These are phyloP conservation scores for Talinum fruticosum DNA, from an alignment of 148 eudicot genomes.

Conservation along the genomic window DNA sequence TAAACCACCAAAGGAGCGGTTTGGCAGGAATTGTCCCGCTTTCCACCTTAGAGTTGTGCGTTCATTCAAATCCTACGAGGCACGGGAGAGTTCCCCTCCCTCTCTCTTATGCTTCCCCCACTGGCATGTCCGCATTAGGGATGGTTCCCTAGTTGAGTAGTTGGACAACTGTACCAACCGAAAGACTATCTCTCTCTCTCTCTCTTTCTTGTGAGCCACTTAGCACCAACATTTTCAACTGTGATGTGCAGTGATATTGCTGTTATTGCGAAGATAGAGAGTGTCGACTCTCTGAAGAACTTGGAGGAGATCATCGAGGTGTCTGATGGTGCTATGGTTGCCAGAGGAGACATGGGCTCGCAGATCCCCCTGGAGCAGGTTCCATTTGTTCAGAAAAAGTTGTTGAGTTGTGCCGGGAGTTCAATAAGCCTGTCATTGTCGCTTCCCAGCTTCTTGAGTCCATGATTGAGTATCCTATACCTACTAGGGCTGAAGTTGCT, in stretches of 20 bases:
- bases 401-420: constrained; percentile 73
- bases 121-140: neutral
- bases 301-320: constrained; percentile 84
- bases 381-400: constrained; percentile 84
- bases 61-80: neutral
- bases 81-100: neutral
- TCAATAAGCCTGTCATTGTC: constrained; percentile 89
- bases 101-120: neutral
- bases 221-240: neutral
- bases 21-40: too few relatives aligned
- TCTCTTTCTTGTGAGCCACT: too few relatives aligned
- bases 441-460: constrained; percentile 97
- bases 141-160: neutral
- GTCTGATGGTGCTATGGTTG: constrained; percentile 98
- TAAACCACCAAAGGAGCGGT: too few relatives aligned
- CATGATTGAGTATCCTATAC: constrained; percentile 96
- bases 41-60: neutral
- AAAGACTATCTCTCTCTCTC: neutral
- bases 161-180: neutral
- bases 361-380: constrained; percentile 98
- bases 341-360: constrained; percentile 97
- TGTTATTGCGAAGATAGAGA: constrained; percentile 94
- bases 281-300: constrained; percentile 85
- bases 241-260: constrained; percentile 59
- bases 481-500: constrained; percentile 98